A percentile compares a stretch with the other conserved stretches of the same genome.
Evolutionary conservation across 2,329 filamentous ascomycete species (phyloP).

Genomic region (Aspergillus hortae): DNA sequence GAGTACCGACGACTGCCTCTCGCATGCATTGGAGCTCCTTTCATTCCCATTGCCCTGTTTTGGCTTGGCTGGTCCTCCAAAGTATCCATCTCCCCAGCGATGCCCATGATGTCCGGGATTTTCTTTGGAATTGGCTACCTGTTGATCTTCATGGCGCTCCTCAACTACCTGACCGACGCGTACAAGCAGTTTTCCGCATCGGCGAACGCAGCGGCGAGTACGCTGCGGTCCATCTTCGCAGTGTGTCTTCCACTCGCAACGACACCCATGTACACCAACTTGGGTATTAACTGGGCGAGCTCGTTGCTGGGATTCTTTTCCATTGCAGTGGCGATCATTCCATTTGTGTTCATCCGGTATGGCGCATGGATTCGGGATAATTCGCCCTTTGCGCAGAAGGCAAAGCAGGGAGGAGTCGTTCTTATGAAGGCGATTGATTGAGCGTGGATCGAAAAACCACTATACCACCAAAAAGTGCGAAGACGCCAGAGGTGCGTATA

Average conservation of each 20-base stretch:
- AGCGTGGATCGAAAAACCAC: background rate
- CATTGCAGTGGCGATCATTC: constrained; percentile 15
- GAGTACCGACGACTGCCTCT: constrained; percentile 66
- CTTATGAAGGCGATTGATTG: background rate
- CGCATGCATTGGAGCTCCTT: constrained; percentile 64
- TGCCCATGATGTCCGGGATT: constrained; percentile 56
- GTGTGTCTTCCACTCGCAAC: constrained; percentile 56
- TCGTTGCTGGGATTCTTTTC: constrained; percentile 16
- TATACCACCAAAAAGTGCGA: no score
- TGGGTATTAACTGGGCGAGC: constrained; percentile 44
- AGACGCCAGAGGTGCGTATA: no score
- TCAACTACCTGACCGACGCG: constrained; percentile 68
- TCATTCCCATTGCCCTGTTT: constrained; percentile 49
- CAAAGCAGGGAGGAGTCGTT: background rate
- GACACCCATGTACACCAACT: constrained; percentile 38
- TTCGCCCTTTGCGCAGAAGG: constrained; percentile 2
- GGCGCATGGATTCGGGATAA: constrained; percentile 14
- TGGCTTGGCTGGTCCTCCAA: constrained; percentile 36
- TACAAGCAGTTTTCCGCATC: constrained; percentile 64
- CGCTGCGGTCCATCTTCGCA: constrained; percentile 42
- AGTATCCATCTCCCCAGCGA: constrained; percentile 16
- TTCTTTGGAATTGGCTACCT: constrained; percentile 57
- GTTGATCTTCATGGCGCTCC: constrained; percentile 58
- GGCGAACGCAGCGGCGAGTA: constrained; percentile 52
- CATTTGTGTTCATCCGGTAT: constrained; percentile 18